These are phyloP conservation scores for Diaporthe ampelina DNA, from an alignment of 2,329 filamentous ascomycete species.

Conservation along the genomic window DNA sequence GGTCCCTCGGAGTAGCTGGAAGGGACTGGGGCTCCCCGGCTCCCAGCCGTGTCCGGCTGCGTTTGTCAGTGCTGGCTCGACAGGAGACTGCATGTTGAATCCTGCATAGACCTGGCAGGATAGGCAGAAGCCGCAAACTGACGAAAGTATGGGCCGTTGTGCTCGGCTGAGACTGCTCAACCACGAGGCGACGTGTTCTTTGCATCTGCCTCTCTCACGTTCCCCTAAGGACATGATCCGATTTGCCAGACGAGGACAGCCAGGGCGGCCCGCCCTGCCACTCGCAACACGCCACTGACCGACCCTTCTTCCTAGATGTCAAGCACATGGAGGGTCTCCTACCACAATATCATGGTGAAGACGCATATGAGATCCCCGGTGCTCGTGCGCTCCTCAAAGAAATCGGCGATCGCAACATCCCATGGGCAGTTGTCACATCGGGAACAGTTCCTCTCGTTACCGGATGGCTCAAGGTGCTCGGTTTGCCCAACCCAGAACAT, in stretches of 20 bases:
- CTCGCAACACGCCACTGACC: constrained; percentile 28
- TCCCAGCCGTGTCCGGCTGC: background rate
- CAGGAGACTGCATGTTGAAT: background rate
- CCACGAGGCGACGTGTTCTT: constrained; percentile 14
- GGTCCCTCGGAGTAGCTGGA: background rate
- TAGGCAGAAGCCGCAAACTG: no score
- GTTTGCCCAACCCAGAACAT: constrained; percentile 74
- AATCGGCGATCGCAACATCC: constrained; percentile 72
- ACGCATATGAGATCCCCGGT: constrained; percentile 89
- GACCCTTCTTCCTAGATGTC: constrained; percentile 71
- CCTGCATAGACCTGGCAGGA: background rate
- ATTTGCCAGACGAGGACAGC: constrained; percentile 9
- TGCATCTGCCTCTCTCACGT: background rate
- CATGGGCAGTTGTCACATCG: constrained; percentile 91
- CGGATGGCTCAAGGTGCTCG: constrained; percentile 79
- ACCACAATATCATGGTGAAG: constrained; percentile 80
- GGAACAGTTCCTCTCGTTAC: constrained; percentile 77
- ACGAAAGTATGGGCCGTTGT: background rate
- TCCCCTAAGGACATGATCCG: background rate
- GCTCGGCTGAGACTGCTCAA: background rate
- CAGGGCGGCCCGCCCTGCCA: background rate
- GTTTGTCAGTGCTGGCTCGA: background rate
- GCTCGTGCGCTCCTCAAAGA: constrained; percentile 77
- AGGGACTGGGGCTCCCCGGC: background rate
- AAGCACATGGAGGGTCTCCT: constrained; percentile 82